Conservation (phyloP, 495 filamentous ascomycete genomes). For the Pyrenula aspistea region DNA sequence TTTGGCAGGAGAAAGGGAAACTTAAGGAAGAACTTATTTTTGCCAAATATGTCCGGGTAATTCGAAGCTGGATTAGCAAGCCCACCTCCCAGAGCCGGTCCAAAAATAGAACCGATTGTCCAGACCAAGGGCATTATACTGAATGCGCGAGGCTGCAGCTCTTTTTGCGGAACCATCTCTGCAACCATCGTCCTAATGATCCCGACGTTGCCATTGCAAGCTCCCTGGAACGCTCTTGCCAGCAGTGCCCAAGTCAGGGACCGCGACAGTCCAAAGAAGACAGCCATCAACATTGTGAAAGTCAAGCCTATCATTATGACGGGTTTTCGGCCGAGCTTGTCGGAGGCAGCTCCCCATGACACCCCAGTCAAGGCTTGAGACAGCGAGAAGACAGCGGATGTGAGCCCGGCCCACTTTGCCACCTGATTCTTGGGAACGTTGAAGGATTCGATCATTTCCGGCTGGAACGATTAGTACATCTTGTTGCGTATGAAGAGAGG, state of each 20-base stretch:
- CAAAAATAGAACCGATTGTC: slow-evolving; percentile 77
- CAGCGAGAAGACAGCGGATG: slow-evolving; percentile 59
- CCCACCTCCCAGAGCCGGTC: slow-evolving; percentile 75
- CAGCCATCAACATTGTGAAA: slow-evolving; percentile 59
- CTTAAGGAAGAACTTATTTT: slow-evolving; percentile 50
- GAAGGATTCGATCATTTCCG: slow-evolving; percentile 77
- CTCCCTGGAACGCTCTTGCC: slow-evolving; percentile 54
- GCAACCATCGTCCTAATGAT: slow-evolving; percentile 73
- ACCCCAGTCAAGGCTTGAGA: slow-evolving; percentile 63
- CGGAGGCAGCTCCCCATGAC: slow-evolving; percentile 68
- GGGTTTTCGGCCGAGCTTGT: slow-evolving; percentile 63
- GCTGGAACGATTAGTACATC: slow-evolving; percentile 19
- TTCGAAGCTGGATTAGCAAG: slow-evolving; percentile 65
- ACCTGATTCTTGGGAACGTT: slow-evolving; percentile 59
- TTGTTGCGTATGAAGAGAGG: not conserved
- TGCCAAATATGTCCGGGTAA: slow-evolving; percentile 55
- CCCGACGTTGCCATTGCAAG: slow-evolving; percentile 67
- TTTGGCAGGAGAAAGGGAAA: slow-evolving; percentile 82
- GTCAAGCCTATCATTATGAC: slow-evolving; percentile 56
- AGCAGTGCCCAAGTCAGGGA: slow-evolving; percentile 59
- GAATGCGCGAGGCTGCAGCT: slow-evolving; percentile 72
- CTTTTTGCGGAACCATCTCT: slow-evolving; percentile 72
- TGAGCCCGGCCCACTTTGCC: slow-evolving; percentile 66
- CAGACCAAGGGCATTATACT: slow-evolving; percentile 76
- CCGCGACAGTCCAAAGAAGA: slow-evolving; percentile 69